Percentiles rank a stretch among this genome's conserved stretches.
Conservation (phyloP, 129 eudicot species). For the Heracleum sosnowskyi region DNA sequence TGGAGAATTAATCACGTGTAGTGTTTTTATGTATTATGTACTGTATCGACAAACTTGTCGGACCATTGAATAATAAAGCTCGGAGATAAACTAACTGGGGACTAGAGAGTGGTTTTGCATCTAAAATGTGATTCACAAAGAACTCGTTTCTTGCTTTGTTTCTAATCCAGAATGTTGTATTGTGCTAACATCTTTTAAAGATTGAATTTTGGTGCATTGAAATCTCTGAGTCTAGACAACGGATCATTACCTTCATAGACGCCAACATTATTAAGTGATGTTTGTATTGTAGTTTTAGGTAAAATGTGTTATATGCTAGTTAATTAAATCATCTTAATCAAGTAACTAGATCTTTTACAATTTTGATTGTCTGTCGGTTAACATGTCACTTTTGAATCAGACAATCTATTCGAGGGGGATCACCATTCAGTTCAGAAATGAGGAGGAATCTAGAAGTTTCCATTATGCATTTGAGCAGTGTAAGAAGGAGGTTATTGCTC, state of each 20-base stretch:
- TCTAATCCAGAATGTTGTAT: too few species aligned
- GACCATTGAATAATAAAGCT: not conserved
- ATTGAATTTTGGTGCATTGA: not conserved
- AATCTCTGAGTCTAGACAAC: not conserved
- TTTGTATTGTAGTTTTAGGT: not conserved
- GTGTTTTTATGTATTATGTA: not conserved
- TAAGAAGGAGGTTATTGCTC: constrained; percentile 48
- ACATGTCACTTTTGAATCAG: constrained; percentile 48
- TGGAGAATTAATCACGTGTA: not conserved
- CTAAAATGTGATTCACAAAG: too few species aligned
- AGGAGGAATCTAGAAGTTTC: constrained; percentile 79
- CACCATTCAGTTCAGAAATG: constrained; percentile 66
- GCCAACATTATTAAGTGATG: not conserved
- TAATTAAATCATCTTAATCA: not conserved
- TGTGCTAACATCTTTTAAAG: not conserved
- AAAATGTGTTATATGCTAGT: not conserved
- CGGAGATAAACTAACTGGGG: not conserved
- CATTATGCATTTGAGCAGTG: constrained; percentile 83
- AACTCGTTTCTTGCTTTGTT: too few species aligned
- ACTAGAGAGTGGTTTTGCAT: too few species aligned
- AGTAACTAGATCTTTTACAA: constrained; percentile 4
- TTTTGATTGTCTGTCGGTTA: constrained; percentile 8
- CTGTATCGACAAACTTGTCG: too few species aligned
- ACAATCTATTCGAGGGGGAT: constrained; percentile 63
- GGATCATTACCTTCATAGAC: not conserved